Base-by-base conservation (phyloP, 2,329 filamentous ascomycete genomes). In the Diaporthe vaccinii region DNA sequence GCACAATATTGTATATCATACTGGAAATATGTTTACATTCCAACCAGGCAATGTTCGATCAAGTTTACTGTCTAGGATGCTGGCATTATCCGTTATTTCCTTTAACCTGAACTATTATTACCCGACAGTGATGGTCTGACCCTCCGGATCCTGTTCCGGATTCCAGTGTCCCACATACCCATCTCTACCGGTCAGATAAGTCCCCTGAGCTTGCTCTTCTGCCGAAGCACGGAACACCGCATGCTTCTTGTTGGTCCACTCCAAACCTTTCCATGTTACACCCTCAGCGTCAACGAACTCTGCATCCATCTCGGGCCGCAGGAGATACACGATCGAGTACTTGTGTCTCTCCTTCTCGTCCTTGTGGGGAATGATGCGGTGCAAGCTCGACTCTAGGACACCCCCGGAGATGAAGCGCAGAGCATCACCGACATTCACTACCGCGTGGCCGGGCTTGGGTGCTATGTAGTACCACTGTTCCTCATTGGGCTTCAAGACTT, bases 391-490 rank as follows among this genome's bases (percentile, higher is more conserved):
- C 49, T 69, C 65, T 8, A 69, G n/a, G 2, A 69, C 34, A 1
- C 65, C 65, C 9, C 65, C 65, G 4, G 65, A 69, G 65, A 69
- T 55, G 6, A 69, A 69, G 0, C 65, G 49, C 2, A 69, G 65
- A 8, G 65, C 46, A 3, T 69, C 65, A 0, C 65, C 65, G 1
- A 69, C 65, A 5, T 69, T 69, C 9, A 69, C 65, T 14, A 69
- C 65, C 2, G 65, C 65, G n/a, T 69, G 65, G 9, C 65, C 65
- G 10, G 65, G 65, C 65, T 55, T 69, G 3, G 65, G 65, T 9
- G 65, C 65, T 22, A 69, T 69, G 65, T 69, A 69, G 49, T 69
- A 69, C 65, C 65, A 69, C 15, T 69, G 65, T n/a, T 69, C 65
- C 20, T 69, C 49, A 2, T 69, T 69, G 9, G 65, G 65, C 49